Evolutionary conservation across 257 asterid genomes (phyloP).

Genomic region (Craterostigma plantagineum): DNA sequence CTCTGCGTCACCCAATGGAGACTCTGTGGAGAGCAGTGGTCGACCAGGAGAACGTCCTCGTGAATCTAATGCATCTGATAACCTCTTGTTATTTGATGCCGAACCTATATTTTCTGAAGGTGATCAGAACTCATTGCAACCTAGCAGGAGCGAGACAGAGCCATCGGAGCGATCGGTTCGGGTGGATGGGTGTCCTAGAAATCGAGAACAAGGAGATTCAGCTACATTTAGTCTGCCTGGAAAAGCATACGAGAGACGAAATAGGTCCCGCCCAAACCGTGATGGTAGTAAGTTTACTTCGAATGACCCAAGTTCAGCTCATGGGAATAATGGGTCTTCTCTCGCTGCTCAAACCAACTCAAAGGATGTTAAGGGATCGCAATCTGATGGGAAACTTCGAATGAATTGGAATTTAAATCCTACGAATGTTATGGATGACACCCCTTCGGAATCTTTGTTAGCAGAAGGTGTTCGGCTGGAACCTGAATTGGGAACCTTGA

Average conservation of each 20-base stretch:
- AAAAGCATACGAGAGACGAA: slow-evolving; percentile 71
- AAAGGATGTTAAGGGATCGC: slow-evolving; percentile 23
- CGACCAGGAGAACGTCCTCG: slow-evolving; percentile 52
- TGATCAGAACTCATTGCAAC: slow-evolving; percentile 27
- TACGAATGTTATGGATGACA: slow-evolving; percentile 17
- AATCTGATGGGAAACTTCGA: slow-evolving; percentile 30
- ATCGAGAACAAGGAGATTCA: slow-evolving; percentile 36
- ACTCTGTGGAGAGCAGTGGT: slow-evolving; percentile 92
- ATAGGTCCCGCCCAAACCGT: slow-evolving; percentile 57
- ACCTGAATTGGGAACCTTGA: slow-evolving; percentile 26
- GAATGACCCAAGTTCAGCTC: slow-evolving; percentile 32
- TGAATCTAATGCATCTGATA: slow-evolving; percentile 69
- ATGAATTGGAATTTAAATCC: slow-evolving; percentile 23
- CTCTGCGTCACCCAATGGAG: slow-evolving; percentile 79
- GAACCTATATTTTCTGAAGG: slow-evolving; percentile 54
- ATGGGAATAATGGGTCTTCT: slow-evolving; percentile 35
- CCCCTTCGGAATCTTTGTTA: slow-evolving; percentile 16
- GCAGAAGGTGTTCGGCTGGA: slow-evolving; percentile 19
- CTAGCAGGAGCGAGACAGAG: slow-evolving; percentile 31
- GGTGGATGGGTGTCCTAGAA: slow-evolving; percentile 14
- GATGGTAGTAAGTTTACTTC: slow-evolving; percentile 52
- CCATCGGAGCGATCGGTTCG: slow-evolving; percentile 29
- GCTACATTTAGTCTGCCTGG: slow-evolving; percentile 47
- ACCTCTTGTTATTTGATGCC: slow-evolving; percentile 59
- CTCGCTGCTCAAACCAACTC: slow-evolving; percentile 27